phyloP scores from a whole-genome alignment of 2,329 filamentous ascomycete species.

The Scytalidium sp. region DNA sequence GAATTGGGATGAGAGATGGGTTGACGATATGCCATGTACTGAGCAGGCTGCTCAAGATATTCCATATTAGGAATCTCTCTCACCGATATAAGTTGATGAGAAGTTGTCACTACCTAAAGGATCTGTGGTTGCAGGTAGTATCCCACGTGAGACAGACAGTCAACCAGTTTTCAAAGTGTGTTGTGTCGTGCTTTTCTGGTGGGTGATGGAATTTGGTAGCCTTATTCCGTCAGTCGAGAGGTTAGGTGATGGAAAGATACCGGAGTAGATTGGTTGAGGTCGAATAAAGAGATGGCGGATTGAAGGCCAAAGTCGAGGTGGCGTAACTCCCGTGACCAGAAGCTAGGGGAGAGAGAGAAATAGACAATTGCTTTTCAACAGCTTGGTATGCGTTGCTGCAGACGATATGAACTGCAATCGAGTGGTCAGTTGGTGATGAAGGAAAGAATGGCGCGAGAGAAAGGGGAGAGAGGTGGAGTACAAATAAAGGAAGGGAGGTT shows the following conservation, averaged over 20 bases:
- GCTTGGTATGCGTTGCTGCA: background rate
- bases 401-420: slow-evolving; percentile 6
- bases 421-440: slow-evolving; percentile 5
- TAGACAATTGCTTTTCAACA: background rate
- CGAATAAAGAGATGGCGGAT: too few relatives aligned
- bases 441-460: slow-evolving; percentile 2
- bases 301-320: background rate
- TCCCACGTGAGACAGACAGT: too few relatives aligned
- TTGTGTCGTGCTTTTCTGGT: too few relatives aligned
- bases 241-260: too few relatives aligned
- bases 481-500: background rate
- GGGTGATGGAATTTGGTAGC: too few relatives aligned
- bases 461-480: slow-evolving; percentile 7
- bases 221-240: too few relatives aligned
- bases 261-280: too few relatives aligned
- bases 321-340: background rate
- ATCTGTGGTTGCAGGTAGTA: too few relatives aligned
- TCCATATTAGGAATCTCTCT: slow-evolving; percentile 20
- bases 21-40: slow-evolving; percentile 5
- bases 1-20: background rate
- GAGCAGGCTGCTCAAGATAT: slow-evolving; percentile 21
- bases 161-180: too few relatives aligned
- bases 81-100: background rate
- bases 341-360: background rate
- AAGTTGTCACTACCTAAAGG: background rate